Conservation (phyloP, 2,329 filamentous ascomycete genomes). For the Aureobasidium sp. region DNA sequence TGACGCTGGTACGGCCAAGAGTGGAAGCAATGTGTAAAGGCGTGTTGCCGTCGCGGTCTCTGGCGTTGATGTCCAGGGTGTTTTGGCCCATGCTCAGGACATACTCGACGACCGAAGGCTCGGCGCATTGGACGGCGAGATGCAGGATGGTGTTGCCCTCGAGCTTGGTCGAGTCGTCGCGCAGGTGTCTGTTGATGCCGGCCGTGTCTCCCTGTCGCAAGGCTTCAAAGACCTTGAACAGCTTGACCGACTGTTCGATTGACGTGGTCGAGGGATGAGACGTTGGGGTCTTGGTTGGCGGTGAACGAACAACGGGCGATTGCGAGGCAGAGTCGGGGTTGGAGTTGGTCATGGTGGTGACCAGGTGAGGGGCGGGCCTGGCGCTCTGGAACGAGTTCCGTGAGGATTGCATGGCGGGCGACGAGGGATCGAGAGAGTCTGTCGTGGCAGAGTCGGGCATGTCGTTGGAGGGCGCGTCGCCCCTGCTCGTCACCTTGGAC, state of each 20-base stretch:
- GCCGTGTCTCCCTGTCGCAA: slow-evolving; percentile 84
- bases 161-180: slow-evolving; percentile 45
- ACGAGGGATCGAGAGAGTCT: slow-evolving; percentile 2
- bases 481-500: slow-evolving; percentile 45
- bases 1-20: slow-evolving; percentile 72
- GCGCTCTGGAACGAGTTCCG: neutral
- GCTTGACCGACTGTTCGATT: slow-evolving; percentile 88
- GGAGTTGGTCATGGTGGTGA: slow-evolving; percentile 30
- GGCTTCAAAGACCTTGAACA: slow-evolving; percentile 91
- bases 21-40: slow-evolving; percentile 80
- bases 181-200: slow-evolving; percentile 79
- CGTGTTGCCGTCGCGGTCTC: slow-evolving; percentile 91
- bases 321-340: slow-evolving; percentile 14
- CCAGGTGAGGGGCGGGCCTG: slow-evolving; percentile 22
- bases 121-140: slow-evolving; percentile 90
- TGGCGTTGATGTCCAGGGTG: slow-evolving; percentile 72
- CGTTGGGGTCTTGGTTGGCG: slow-evolving; percentile 1
- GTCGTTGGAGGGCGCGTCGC: slow-evolving; percentile 27
- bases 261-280: slow-evolving; percentile 25
- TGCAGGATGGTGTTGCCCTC: slow-evolving; percentile 89
- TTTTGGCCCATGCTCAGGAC: slow-evolving; percentile 60
- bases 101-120: slow-evolving; percentile 86
- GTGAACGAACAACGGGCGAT: neutral
- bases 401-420: neutral
- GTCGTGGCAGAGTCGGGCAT: neutral